Evolutionary conservation across 345 rosid species (phyloP), one percentile per base, ranked within the genome.

Genomic region (Eucalyptus sp.): DNA sequence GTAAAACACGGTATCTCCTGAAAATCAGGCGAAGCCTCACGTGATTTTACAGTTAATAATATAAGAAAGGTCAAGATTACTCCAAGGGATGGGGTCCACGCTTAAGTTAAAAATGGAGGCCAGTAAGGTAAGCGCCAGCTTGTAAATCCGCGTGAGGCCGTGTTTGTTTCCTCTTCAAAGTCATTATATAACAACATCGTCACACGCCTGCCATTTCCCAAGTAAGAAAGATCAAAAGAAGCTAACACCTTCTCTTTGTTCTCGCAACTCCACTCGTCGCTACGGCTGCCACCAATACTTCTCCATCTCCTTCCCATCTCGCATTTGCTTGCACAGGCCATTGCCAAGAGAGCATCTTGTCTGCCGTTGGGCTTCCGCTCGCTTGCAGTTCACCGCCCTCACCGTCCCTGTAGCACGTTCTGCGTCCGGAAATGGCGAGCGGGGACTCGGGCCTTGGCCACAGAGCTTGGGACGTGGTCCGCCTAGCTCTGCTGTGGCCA

Each of bases 401-500:
- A 13, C 68, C 68, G 68, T 62, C 33, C 68, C 31, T 27, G 68
- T 62, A 62, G n/a, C 68, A 62, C 33, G 68, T 29, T 29, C 68
- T 27, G 4, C 4, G 4, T 20, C 15, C 9, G 9, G 43, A 41
- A 76, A 51, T 18, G 68, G 76, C 0, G 41, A 49, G 43, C 62
- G 20, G 44, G 87, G 60, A 86, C 87, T 49, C 27, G 6, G 89
- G 52, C 44, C 90, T 90, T 24, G 87, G 85, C 43, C 91, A 29
- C 8, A 91, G 90, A 90, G 96, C 94, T 6, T 95, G 97, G 99
- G 92, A 89, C 87, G 46, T 95, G 14, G 92, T 96, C 86, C 94
- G 94, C 14, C 88, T 95, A 37, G 95, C 94, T 50, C 90, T 98
- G 91, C 50, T 94, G 64, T 95, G 99, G 96, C 92, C 94, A 12